Base-by-base conservation (phyloP, 2,329 filamentous ascomycete genomes). In the Trichoderma sp. region DNA sequence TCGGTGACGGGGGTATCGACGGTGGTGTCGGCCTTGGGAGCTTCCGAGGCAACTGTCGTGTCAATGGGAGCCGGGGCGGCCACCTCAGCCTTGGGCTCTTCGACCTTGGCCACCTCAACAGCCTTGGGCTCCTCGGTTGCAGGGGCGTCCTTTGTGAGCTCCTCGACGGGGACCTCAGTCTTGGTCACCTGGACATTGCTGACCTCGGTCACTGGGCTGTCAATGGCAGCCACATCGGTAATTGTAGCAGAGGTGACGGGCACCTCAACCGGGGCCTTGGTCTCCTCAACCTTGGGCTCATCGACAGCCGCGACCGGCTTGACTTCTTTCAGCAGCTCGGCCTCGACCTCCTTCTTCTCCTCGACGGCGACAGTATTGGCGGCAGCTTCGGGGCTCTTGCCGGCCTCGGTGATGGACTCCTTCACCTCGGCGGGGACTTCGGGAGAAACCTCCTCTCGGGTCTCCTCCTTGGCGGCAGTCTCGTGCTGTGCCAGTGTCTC, bases 271-370 rank as follows among this genome's bases (percentile, higher is more conserved):
- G 60, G 60, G 38, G 16, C 8, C 59, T 75, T 53, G 33, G 56
- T 62, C 5, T 59, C 64, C 21, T 76, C 78, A 27, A 78, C 64
- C 76, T 80, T 77, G 60, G 83, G 75, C 56, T 84, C 85, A 53
- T 76, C 80, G 0, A 81, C 78, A 14, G 82, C 80, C 78, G 86
- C 80, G 71, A 82, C 81, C 71, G 84, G 81, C 82, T 89, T 87
- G 77, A 92, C 88, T 83, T 93, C 90, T 78, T 90, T 88, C 65
- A 95, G 86, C 9, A 97, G 87, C 85, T 97, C 93, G 31, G 90
- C 84, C 86, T 97, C 94, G 6, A 95, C 88, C 11, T 87, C 88
- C 82, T 90, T 91, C 89, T 97, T 97, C 79, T 95, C 93, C 77
- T 89, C 85, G 7, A 97, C 93, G 21, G 92, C 93, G 74, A 88